Percentiles rank a stretch among this genome's conserved stretches.
Evolutionary conservation across 2,329 filamentous ascomycete genomes (phyloP).

Genomic region (Cladosporium phlei): DNA sequence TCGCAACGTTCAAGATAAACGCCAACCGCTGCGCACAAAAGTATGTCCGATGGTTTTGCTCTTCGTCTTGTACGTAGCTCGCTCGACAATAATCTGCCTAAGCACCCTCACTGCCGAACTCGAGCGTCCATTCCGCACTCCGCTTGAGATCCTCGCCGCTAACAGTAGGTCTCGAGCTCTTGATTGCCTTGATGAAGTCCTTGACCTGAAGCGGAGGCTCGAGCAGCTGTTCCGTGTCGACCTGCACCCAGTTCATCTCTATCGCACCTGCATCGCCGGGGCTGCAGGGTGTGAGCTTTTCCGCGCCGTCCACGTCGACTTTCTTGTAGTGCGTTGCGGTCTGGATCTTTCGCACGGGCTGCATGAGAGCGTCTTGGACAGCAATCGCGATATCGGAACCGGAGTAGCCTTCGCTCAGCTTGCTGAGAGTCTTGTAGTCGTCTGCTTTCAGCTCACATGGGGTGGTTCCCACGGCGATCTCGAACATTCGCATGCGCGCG

Average conservation of each 20-base stretch:
- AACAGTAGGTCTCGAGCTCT: slow-evolving; percentile 82
- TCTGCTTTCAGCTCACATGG: slow-evolving; percentile 73
- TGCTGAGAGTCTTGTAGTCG: slow-evolving; percentile 75
- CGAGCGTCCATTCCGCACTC: slow-evolving; percentile 89
- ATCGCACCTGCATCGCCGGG: slow-evolving; percentile 79
- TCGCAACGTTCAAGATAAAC: not conserved
- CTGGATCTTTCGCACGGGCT: slow-evolving; percentile 92
- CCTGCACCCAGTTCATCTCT: slow-evolving; percentile 90
- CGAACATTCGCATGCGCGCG: slow-evolving; percentile 91
- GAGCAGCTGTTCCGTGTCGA: slow-evolving; percentile 76
- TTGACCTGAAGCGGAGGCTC: slow-evolving; percentile 83
- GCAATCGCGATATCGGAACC: slow-evolving; percentile 94
- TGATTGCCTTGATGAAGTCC: slow-evolving; percentile 91
- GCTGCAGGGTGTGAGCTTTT: slow-evolving; percentile 82
- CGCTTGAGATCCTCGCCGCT: slow-evolving; percentile 76
- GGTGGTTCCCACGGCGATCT: slow-evolving; percentile 87
- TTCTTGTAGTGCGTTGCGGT: slow-evolving; percentile 97
- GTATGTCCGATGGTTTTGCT: not conserved
- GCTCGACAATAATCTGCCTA: too few relatives aligned
- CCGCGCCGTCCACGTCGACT: slow-evolving; percentile 62
- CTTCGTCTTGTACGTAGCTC: not conserved
- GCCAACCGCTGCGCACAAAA: not conserved
- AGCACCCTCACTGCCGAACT: slow-evolving; percentile 71
- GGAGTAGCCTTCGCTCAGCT: slow-evolving; percentile 87
- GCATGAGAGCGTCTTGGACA: slow-evolving; percentile 95